Evolutionary conservation across 164 flowering plant species (phyloP).

Genomic region (Kalanchoe fedtschenkoi): DNA sequence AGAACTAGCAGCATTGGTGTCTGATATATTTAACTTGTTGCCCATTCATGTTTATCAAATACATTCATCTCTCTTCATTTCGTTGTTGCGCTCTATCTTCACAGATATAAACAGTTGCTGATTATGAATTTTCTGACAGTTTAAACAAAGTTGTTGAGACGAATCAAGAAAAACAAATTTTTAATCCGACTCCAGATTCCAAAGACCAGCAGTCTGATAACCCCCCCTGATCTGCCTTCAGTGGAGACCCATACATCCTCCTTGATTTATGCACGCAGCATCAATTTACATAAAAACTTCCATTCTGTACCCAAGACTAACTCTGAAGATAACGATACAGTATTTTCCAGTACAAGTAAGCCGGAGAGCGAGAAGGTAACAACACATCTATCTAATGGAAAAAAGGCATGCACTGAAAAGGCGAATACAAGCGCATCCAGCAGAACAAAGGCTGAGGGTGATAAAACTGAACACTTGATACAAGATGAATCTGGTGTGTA

Average conservation of each 20-base stretch:
- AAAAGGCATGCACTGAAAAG: not conserved
- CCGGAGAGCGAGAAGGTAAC: not conserved
- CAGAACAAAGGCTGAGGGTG: conserved; percentile 30
- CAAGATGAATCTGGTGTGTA: conserved; percentile 85
- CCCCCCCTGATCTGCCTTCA: conserved; percentile 6
- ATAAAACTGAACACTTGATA: conserved; percentile 43
- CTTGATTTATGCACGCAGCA: conserved; percentile 5
- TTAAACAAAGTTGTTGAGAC: conserved; percentile 17
- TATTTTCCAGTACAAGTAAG: not conserved
- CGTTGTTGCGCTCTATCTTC: no score
- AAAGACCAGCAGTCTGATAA: conserved; percentile 13
- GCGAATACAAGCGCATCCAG: conserved; percentile 10
- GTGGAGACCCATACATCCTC: conserved; percentile 23
- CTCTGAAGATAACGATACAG: not conserved
- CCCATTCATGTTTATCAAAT: not conserved
- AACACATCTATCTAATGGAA: conserved; percentile 13
- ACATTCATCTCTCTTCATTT: no score
- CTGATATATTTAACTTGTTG: not conserved
- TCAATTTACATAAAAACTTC: not conserved
- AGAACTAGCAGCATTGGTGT: no score
- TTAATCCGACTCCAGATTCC: conserved; percentile 12
- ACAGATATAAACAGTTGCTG: no score
- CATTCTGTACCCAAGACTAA: not conserved
- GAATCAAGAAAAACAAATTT: conserved; percentile 21
- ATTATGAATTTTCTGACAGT: not conserved